phyloP scores from a whole-genome alignment of 2,329 filamentous ascomycete species.

The Diplodia corticola region DNA sequence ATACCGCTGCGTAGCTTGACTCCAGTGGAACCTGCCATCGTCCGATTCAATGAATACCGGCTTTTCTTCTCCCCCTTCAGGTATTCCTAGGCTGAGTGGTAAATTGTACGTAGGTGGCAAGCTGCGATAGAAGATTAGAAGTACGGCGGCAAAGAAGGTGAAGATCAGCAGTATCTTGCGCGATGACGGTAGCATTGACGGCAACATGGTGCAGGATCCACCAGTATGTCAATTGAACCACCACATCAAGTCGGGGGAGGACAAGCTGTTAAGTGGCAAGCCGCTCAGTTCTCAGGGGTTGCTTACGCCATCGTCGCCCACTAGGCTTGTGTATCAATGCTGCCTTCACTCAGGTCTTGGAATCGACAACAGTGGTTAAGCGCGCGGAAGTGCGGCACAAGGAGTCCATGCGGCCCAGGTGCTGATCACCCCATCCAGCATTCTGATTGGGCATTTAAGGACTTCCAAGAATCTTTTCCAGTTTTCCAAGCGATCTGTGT shows the following conservation, averaged over 20 bases:
- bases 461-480: background rate
- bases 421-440: background rate
- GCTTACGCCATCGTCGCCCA: background rate
- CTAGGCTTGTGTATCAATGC: background rate
- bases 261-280: background rate
- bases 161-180: background rate
- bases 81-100: slow-evolving; percentile 1
- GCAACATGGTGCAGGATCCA: background rate
- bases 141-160: slow-evolving; percentile 30
- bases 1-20: slow-evolving; percentile 32
- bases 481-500: background rate
- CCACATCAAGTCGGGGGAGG: background rate
- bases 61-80: background rate
- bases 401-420: background rate
- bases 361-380: background rate
- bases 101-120: slow-evolving; percentile 29
- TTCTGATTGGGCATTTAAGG: background rate
- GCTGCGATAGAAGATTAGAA: slow-evolving; percentile 34
- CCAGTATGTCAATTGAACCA: no score
- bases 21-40: slow-evolving; percentile 33
- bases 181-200: background rate
- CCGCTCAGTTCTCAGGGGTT: background rate
- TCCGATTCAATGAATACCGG: background rate
- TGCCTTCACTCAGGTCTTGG: background rate
- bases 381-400: slow-evolving; percentile 12